phyloP scores from a whole-genome alignment of 768 basidiomycete species.

The Leccinum ochraceum region DNA sequence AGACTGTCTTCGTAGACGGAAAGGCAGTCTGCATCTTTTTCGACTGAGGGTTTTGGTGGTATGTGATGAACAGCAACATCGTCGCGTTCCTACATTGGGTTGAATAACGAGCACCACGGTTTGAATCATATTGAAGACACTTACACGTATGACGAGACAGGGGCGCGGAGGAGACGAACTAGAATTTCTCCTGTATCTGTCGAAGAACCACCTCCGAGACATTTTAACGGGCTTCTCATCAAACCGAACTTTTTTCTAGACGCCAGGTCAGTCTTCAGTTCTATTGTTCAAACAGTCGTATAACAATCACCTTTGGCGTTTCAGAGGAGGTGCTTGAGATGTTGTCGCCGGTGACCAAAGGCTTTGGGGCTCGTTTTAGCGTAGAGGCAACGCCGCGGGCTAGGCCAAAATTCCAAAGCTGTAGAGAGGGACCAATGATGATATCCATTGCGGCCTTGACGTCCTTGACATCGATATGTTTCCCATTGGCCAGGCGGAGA shows the following conservation, averaged over 20 bases:
- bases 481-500: conserved; percentile 14
- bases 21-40: conserved; percentile 20
- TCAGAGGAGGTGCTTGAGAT: conserved; percentile 10
- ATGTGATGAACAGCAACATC: not conserved
- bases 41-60: not conserved
- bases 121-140: conserved; percentile 1
- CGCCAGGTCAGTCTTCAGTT: conserved; percentile 2
- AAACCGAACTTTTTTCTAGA: conserved; percentile 30
- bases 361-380: conserved; percentile 13
- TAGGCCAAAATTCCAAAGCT: conserved; percentile 22
- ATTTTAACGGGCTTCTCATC: conserved; percentile 28
- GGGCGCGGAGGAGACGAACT: conserved; percentile 24
- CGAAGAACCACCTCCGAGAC: conserved; percentile 21
- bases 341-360: conserved; percentile 4
- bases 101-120: conserved; percentile 1
- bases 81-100: conserved; percentile 16
- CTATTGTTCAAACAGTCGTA: not conserved
- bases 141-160: conserved; percentile 30
- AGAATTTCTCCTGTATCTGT: conserved; percentile 12
- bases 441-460: conserved; percentile 20
- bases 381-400: conserved; percentile 5
- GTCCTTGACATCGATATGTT: conserved; percentile 17
- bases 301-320: conserved; percentile 20
- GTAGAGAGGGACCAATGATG: conserved; percentile 25
- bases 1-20: conserved; percentile 35